These are phyloP conservation scores for Teratosphaeriaceae sp. DNA, from an alignment of 2,329 filamentous ascomycete species.

Conservation along the genomic window DNA sequence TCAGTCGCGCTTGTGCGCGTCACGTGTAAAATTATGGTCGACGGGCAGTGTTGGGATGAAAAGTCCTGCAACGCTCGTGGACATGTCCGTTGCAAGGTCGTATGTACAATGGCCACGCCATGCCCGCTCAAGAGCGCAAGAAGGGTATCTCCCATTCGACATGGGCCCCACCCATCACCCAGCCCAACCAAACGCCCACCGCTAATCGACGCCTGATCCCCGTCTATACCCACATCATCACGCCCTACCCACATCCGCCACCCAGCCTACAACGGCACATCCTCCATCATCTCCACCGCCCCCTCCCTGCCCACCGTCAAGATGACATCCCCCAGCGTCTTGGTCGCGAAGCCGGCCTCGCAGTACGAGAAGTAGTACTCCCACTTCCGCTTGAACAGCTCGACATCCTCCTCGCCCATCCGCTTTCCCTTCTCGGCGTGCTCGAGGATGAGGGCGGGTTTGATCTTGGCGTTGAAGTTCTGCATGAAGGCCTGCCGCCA, in stretches of 20 bases:
- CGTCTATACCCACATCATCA: background rate
- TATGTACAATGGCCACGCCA: background rate
- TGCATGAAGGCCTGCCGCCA: constrained; percentile 62
- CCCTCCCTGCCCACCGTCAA: constrained; percentile 63
- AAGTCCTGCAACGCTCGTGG: too few species aligned
- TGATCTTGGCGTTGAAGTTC: constrained; percentile 56
- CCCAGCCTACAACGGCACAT: constrained; percentile 50
- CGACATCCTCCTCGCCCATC: constrained; percentile 56
- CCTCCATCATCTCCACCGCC: constrained; percentile 61
- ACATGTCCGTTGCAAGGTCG: background rate
- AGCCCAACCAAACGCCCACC: constrained; percentile 1
- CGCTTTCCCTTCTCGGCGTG: constrained; percentile 35
- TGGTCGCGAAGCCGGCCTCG: constrained; percentile 65
- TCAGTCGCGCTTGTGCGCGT: too few species aligned
- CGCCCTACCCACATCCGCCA: constrained; percentile 15
- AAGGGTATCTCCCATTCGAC: background rate
- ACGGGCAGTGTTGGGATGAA: too few species aligned
- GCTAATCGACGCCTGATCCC: background rate
- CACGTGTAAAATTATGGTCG: too few species aligned
- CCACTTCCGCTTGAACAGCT: constrained; percentile 66
- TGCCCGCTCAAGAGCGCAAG: constrained; percentile 1
- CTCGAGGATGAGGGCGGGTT: constrained; percentile 52
- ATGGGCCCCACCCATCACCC: background rate
- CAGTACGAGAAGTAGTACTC: constrained; percentile 74
- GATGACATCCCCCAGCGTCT: constrained; percentile 66